A percentile compares a stretch with the other conserved stretches of the same genome.
Conservation (phyloP, 805 yeast species). For the Candida taoyuanica region DNA sequence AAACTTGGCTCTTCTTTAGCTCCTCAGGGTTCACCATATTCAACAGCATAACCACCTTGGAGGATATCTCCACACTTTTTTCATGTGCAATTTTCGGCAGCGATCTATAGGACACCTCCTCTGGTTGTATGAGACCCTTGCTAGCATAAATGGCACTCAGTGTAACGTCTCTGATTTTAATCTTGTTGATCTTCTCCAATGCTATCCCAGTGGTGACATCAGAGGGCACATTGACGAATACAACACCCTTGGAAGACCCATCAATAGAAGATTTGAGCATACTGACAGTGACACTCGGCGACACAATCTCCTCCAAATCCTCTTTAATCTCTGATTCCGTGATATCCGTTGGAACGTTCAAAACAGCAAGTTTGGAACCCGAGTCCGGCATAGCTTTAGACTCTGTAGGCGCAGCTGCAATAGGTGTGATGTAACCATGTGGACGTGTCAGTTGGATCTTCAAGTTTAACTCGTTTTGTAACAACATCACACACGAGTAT, state of each 20-base stretch:
- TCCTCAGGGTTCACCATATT: conserved; percentile 67
- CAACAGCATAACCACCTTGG: conserved; percentile 57
- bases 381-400: conserved; percentile 30
- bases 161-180: conserved; percentile 33
- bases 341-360: conserved; percentile 39
- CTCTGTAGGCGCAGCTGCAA: conserved; percentile 2
- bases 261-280: conserved; percentile 34
- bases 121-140: conserved; percentile 17
- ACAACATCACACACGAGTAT: conserved; percentile 38
- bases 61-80: conserved; percentile 11
- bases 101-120: conserved; percentile 22
- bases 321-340: conserved; percentile 41
- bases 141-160: conserved; percentile 38
- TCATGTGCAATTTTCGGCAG: conserved; percentile 16
- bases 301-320: conserved; percentile 32
- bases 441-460: conserved; percentile 39
- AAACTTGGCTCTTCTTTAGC: conserved; percentile 45
- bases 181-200: conserved; percentile 30
- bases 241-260: conserved; percentile 51
- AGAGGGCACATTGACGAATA: conserved; percentile 44
- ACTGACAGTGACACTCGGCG: conserved; percentile 2
- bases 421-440: conserved; percentile 38
- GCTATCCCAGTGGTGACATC: conserved; percentile 10
- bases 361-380: conserved; percentile 41
- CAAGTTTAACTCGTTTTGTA: conserved; percentile 30